Evolutionary conservation across 345 rosid genomes (phyloP), one percentile per base, ranked within the genome.

Genomic region (Clausena lansium): DNA sequence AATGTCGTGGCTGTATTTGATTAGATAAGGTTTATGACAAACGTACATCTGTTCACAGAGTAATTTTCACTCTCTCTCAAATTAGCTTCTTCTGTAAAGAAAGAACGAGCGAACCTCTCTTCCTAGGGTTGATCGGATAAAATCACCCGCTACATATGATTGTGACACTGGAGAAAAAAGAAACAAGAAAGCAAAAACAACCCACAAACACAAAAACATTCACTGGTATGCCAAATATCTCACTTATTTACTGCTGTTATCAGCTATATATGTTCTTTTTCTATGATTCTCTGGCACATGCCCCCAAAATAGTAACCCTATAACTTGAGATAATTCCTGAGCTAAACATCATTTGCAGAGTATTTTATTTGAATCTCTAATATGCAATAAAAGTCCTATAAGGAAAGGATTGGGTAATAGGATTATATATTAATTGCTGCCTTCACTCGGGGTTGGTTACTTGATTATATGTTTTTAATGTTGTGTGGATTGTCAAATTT

Each of bases 211-310:
- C 78, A 52, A 65, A n/a, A 64, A 76, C 27, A 33, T 36, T 54
- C 25, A n/a, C 78, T 76, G 78, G 72, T 76, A 76, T 66, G 78
- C 50, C 65, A 67, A 66, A 54, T 62, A 52, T 76, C 63, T 76
- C 54, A 55, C 36, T 54, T 54, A 57, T 54, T 76, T 52, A 65
- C 64, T 75, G 41, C 63, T 75, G 54, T 65, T 66, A 66, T 74
- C 70, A 30, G 77, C 77, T 62, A 75, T 75, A 32, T 52, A 9
- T 65, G 8, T 32, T 66, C 47, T 75, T 60, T 65, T 75, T 66
- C 75, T n/a, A 6, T 76, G 33, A 20, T 76, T 66, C 9, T 67
- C n/a, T 35, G 14, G 47, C 72, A 15, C 70, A 62, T 15, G 27
- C 45, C 45, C n/a, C 77, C 57, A 47, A 20, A 63, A 67, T 6